A percentile compares a stretch with the other conserved stretches of the same genome.
Conservation (phyloP, 768 basidiomycete genomes). For the Leccinum subgranulosum region DNA sequence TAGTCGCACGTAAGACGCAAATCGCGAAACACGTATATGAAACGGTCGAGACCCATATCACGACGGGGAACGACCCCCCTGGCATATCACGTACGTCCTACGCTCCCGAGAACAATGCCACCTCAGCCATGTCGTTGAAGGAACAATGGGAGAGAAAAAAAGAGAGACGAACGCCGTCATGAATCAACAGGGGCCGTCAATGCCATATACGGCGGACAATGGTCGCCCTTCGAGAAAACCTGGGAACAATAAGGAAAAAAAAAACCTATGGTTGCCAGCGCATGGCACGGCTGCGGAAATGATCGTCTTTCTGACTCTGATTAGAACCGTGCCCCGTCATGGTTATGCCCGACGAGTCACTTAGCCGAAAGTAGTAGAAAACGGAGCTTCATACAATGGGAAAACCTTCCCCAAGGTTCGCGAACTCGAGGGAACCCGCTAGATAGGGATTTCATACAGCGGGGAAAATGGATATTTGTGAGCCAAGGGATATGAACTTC, state of each 20-base stretch:
- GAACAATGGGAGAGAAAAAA: constrained; percentile 9
- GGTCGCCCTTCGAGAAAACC: neutral
- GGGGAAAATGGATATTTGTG: constrained; percentile 4
- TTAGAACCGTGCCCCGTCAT: neutral
- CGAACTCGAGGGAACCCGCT: constrained; percentile 2
- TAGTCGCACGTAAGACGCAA: constrained; percentile 5
- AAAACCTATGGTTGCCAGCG: neutral
- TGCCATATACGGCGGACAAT: constrained; percentile 25
- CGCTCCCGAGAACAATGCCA: constrained; percentile 17
- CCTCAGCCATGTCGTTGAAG: neutral
- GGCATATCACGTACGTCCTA: constrained; percentile 1
- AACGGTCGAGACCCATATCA: neutral
- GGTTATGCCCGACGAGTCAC: neutral
- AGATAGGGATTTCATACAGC: neutral
- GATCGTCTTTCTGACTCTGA: constrained; percentile 4
- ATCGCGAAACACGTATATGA: constrained; percentile 5
- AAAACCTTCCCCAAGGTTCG: neutral
- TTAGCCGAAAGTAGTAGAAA: neutral
- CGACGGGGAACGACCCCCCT: neutral
- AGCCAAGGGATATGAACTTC: constrained; percentile 4
- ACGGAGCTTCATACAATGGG: neutral
- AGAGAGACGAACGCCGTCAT: neutral
- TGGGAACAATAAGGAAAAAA: constrained; percentile 14
- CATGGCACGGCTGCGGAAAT: constrained; percentile 11
- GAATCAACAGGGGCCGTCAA: constrained; percentile 1